Evolutionary conservation across 1,284 basidiomycete genomes (phyloP).

Genomic region (Ceraceosorus bombacis): DNA sequence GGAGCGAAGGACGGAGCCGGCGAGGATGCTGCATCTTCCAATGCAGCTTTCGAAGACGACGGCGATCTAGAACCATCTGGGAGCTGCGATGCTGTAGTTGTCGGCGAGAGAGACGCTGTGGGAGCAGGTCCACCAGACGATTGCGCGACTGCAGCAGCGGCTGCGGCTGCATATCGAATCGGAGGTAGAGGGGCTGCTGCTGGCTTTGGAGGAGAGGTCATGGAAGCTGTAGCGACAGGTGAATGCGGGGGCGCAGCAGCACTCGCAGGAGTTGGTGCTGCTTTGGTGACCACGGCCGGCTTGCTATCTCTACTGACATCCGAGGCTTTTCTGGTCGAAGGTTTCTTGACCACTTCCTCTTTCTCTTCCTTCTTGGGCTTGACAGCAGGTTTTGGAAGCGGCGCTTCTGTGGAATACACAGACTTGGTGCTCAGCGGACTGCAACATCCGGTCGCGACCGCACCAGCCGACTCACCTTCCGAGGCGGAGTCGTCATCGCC

Average conservation of each 20-base stretch:
- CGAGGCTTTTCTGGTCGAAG: not conserved
- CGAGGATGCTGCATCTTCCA: slow-evolving; percentile 8
- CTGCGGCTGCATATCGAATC: slow-evolving; percentile 82
- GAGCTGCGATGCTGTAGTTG: no score
- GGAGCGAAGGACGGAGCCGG: slow-evolving; percentile 7
- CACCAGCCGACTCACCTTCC: slow-evolving; percentile 37
- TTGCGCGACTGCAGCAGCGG: slow-evolving; percentile 61
- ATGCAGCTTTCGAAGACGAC: slow-evolving; percentile 17
- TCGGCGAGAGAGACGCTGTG: no score
- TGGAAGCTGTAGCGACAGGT: slow-evolving; percentile 20
- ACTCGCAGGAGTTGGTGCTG: no score
- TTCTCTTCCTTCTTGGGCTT: slow-evolving; percentile 23
- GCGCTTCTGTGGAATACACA: slow-evolving; percentile 13
- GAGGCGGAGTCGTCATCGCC: slow-evolving; percentile 52
- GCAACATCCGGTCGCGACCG: not conserved
- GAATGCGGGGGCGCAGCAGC: slow-evolving; percentile 24
- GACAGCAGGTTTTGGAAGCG: slow-evolving; percentile 19
- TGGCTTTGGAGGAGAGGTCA: slow-evolving; percentile 29
- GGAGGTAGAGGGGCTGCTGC: slow-evolving; percentile 53
- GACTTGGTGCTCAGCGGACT: not conserved
- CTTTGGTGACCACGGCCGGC: no score
- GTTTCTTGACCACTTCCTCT: slow-evolving; percentile 18
- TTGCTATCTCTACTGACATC: not conserved
- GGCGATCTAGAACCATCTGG: no score
- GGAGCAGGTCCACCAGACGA: no score